Base-by-base conservation (phyloP, 2,329 filamentous ascomycete species). In the Gnomoniopsis smithogilvyi region DNA sequence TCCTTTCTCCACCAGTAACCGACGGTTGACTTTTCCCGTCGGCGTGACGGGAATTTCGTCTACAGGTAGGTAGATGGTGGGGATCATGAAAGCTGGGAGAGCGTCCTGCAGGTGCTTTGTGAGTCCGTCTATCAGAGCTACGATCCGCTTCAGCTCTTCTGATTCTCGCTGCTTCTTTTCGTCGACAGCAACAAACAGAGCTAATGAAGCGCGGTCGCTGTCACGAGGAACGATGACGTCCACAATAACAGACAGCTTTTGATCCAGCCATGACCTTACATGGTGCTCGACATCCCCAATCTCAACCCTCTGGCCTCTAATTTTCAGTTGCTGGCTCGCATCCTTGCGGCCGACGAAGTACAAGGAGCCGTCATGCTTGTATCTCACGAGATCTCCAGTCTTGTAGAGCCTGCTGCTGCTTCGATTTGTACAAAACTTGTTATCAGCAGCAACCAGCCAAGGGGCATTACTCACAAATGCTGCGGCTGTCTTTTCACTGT, bases 281-380 rank as follows among this genome's bases (percentile, higher is more conserved):
- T 81, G 75, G 57, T 78, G 76, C 63, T 82, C 80, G n/a, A 82
- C 79, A 63, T 82, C 80, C 1, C 77, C 76, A 21, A 86, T 75
- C 70, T 87, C 89, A 54, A 88, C 80, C 56, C 87, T 76, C 63
- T 84, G 87, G 26, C 89, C 90, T 19, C 84, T 80, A 11, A 91
- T 73, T 71, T 91, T 91, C 54, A 90, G 81, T 68, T 90, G 87
- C 4, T 82, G 82, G 65, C 90, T 87, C 64, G 86, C 87, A 51
- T 88, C 78, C 17, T 86, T 85, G 43, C 87, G 74, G 61, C 84
- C 86, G 30, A 55, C n/a, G 10, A 79, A 70, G 24, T 14, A 3
- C 43, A 87, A 78, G 7, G 76, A 76, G 1, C 80, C 79, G 52
- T 86, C 79, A 0, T 72, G 68, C 47, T 82, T 75, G 56, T 85